Evolutionary conservation across 2,329 filamentous ascomycete species (phyloP), one percentile per base, ranked within the genome.

Genomic region (Trichoderma polysporum): DNA sequence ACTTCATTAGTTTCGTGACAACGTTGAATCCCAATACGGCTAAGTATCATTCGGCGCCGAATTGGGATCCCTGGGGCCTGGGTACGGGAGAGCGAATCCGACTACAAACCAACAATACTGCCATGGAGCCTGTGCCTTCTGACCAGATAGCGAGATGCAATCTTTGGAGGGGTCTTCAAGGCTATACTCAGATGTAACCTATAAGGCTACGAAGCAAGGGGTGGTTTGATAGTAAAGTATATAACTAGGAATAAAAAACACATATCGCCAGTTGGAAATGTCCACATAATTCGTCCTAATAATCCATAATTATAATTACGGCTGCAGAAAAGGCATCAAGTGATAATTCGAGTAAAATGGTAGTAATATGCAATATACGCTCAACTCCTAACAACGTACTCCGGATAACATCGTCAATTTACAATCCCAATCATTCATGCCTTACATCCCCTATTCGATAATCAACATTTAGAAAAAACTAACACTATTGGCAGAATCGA

Each of bases 1-100:
- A 86, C 71, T 84, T 79, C 73, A 76, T 84, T 52, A 83, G 81
- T 19, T 86, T 86, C 69, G 80, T 84, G 22, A 74, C 76, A 27
- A 71, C 73, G 12, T 73, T 83, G 37, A 76, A 85, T 67, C 84
- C 84, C 1, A 84, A 84, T 64, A 47, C 69, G 9, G 68, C 78
- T 50, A 73, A 76, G 59, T 69, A 73, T 22, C 31, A 66, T 0
- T 76, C 71, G 1, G 74, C 80, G 3, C 82, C 82, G 2, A 70
- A 59, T 3, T 85, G 83, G 84, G 74, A 73, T 52, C 56, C 69
- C 0, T 85, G 82, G 79, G 76, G 73, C 1, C 47, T 27, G n/a
- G 68, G 66, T 8, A 45, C 61, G 2, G 72, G 70, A 0, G 70
- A 73, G 53, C 73, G 81, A 52, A 66, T 82, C 61, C 69, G 78